phyloP scores from a whole-genome alignment of 257 asterid species.

The Echium plantagineum region DNA sequence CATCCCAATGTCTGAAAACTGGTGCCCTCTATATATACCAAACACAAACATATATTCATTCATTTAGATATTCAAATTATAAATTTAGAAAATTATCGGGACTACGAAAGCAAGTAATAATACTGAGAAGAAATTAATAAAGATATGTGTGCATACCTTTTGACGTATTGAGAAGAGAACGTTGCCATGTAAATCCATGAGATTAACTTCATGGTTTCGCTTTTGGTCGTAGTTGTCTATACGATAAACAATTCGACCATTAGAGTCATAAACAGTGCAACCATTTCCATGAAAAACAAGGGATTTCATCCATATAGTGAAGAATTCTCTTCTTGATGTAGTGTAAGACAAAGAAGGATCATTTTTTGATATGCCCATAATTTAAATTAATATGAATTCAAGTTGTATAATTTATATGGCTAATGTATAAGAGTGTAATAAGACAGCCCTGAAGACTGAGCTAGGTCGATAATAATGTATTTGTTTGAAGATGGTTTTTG shows the following conservation, averaged over 20 bases:
- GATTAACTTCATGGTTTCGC: constrained; percentile 32
- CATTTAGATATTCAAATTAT: background rate
- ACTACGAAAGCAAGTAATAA: too few species aligned
- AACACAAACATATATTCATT: background rate
- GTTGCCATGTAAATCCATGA: constrained; percentile 43
- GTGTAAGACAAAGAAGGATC: too few species aligned
- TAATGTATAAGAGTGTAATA: too few species aligned
- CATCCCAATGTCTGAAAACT: constrained; percentile 43
- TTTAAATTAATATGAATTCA: too few species aligned
- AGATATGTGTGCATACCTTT: constrained; percentile 26
- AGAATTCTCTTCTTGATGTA: constrained; percentile 21
- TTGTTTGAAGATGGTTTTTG: too few species aligned
- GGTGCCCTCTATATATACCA: constrained; percentile 28
- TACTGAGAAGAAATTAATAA: too few species aligned
- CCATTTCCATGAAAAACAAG: constrained; percentile 53
- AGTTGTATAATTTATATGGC: too few species aligned
- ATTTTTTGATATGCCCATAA: too few species aligned
- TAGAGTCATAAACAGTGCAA: constrained; percentile 41
- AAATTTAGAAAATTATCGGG: too few species aligned
- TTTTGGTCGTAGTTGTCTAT: constrained; percentile 48
- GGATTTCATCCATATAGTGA: constrained; percentile 69
- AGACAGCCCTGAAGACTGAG: too few species aligned
- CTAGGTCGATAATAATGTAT: too few species aligned
- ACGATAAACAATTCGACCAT: constrained; percentile 39
- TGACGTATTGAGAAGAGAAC: constrained; percentile 38